Conservation (phyloP, 192 early-diverging fungal genomes). For the Mortierella hygrophila region DNA sequence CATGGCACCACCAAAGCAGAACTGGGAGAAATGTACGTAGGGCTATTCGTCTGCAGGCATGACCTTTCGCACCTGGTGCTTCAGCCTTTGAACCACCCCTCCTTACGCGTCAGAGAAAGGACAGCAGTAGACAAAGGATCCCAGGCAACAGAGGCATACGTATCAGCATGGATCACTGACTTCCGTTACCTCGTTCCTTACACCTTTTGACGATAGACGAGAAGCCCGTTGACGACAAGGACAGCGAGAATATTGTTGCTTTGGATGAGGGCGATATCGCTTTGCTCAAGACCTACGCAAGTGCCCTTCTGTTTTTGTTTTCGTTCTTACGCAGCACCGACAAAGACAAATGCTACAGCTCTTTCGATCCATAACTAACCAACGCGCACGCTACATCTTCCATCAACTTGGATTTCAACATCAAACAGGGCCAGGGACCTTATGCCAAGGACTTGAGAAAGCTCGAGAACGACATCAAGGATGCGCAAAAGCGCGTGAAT, state of each 20-base stretch:
- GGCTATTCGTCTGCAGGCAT: not conserved
- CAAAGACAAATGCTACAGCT: not conserved
- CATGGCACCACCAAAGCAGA: conserved; percentile 88
- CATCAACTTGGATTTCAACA: not conserved
- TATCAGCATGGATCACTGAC: not conserved
- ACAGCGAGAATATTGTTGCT: conserved; percentile 91
- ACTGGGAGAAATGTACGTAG: conserved; percentile 98
- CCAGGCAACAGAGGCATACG: no score
- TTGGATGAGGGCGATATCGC: conserved; percentile 95
- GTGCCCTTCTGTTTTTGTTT: not conserved
- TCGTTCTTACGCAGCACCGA: not conserved
- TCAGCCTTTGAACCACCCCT: not conserved
- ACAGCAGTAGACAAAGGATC: not conserved
- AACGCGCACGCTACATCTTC: not conserved
- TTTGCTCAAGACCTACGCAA: conserved; percentile 92
- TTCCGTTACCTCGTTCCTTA: not conserved
- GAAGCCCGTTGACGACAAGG: conserved; percentile 79
- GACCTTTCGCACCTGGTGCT: not conserved
- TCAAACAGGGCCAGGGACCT: conserved; percentile 91
- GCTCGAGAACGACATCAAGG: conserved; percentile 96
- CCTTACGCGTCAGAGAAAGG: not conserved
- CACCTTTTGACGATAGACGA: conserved; percentile 68
- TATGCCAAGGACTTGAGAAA: conserved; percentile 96
- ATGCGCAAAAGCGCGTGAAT: conserved; percentile 97
- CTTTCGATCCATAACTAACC: not conserved